These are phyloP conservation scores for Xerocomus minutiporus DNA, from an alignment of 1,284 basidiomycete species.

Conservation along the genomic window DNA sequence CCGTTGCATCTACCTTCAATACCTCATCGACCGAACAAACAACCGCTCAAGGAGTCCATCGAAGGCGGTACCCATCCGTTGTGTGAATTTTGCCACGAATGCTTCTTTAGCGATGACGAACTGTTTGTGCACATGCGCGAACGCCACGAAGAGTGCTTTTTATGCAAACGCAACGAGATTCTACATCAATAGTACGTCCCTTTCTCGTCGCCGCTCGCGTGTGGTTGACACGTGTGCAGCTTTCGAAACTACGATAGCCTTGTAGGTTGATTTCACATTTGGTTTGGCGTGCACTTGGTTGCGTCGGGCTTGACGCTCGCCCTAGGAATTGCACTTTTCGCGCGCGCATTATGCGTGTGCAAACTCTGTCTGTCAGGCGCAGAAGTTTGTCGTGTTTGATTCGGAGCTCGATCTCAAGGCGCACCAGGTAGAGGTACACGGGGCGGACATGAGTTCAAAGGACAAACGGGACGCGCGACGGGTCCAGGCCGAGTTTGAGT, in stretches of 20 bases:
- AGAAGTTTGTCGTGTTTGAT: constrained; percentile 94
- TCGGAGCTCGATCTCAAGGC: constrained; percentile 86
- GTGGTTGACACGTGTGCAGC: constrained; percentile 37
- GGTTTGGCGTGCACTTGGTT: background rate
- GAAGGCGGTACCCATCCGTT: constrained; percentile 75
- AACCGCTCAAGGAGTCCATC: constrained; percentile 46
- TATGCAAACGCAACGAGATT: constrained; percentile 81
- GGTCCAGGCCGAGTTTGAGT: constrained; percentile 77
- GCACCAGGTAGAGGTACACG: constrained; percentile 87
- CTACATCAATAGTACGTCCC: constrained; percentile 81
- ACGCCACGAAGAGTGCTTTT: constrained; percentile 92
- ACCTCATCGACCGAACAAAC: constrained; percentile 46
- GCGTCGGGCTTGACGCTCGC: constrained; percentile 4
- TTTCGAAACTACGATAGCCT: constrained; percentile 76
- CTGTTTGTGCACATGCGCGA: constrained; percentile 94
- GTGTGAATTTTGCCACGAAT: constrained; percentile 90
- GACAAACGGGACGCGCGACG: constrained; percentile 78
- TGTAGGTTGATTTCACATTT: constrained; percentile 39
- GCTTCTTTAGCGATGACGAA: constrained; percentile 90
- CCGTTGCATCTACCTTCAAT: constrained; percentile 77
- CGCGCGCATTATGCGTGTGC: constrained; percentile 75
- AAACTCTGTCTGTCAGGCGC: constrained; percentile 70
- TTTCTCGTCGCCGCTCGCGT: background rate
- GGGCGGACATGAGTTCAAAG: constrained; percentile 71
- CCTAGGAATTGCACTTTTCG: constrained; percentile 67